Evolutionary conservation across 352 stramenopile species (phyloP), one percentile per base, ranked within the genome.

Genomic region (Phytopythium vexans): DNA sequence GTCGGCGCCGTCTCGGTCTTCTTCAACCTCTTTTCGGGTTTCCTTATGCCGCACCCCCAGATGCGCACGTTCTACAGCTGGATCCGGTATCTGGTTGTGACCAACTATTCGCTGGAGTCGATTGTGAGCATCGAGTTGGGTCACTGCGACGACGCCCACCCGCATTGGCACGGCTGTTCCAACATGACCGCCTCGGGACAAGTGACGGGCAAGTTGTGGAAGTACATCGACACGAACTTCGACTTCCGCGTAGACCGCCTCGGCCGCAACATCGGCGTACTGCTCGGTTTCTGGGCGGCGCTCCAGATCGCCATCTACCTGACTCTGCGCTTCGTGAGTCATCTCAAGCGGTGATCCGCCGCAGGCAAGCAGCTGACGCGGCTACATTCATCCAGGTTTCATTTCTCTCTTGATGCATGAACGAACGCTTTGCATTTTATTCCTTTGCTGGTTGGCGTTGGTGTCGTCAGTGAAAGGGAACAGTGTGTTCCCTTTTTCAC

Each of bases 281-380:
- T 87, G 2, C 43, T 87, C 8, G 71, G 72, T 3, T 77, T 89
- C 42, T 89, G 78, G 78, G 49, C 66, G 7, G 62, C 82, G 1
- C 39, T 85, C 35, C 78, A 89, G 52, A 1, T 77, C 4, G 56
- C 42, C 31, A 87, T 87, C 50, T 86, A 73, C 68, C 45, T 86
- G 34, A 87, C 76, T 40, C 63, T 85, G 54, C 78, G 79, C 63
- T 86, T 75, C 61, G 75, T 86, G 51, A 86, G 73, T 54, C 76
- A 87, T 58, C 57, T 87, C 31, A 87, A 87, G 74, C 66, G 73
- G 69, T 87, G 80, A 56, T n/a, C n/a, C n/a, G n/a, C n/a, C n/a
- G n/a, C n/a, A n/a, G n/a, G n/a, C n/a, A n/a, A n/a, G n/a, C n/a
- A n/a, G n/a, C n/a, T n/a, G n/a, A n/a, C n/a, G n/a, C n/a, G n/a